Evolutionary conservation across 371 early-diverging fungal genomes (phyloP).

Genomic region (Amoeboaphelidium protococcarum): DNA sequence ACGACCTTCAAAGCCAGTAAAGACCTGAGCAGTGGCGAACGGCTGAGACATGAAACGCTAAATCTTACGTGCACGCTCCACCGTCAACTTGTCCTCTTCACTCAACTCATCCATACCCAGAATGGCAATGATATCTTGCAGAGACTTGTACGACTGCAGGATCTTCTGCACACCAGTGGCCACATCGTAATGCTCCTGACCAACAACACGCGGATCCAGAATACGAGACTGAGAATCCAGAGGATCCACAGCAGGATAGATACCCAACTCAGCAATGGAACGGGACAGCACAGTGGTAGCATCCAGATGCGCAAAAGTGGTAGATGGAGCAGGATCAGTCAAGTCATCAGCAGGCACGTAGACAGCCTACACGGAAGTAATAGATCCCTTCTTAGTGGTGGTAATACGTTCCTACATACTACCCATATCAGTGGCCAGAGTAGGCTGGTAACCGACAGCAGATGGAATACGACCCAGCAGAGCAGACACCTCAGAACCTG

Average conservation of each 20-base stretch:
- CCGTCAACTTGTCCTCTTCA: conserved; percentile 68
- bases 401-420: conserved; percentile 97
- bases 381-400: conserved; percentile 97
- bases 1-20: conserved; percentile 26
- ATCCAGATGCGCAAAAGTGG: conserved; percentile 95
- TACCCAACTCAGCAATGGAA: conserved; percentile 91
- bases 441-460: conserved; percentile 98
- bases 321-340: conserved; percentile 96
- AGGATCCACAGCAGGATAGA: conserved; percentile 97
- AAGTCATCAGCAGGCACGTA: conserved; percentile 97
- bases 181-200: conserved; percentile 76
- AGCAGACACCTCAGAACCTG: conserved; percentile 52
- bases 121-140: conserved; percentile 25
- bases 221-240: conserved; percentile 94
- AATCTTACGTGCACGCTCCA: conserved; percentile 14
- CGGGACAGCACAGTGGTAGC: conserved; percentile 96
- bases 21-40: conserved; percentile 84
- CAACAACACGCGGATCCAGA: conserved; percentile 86
- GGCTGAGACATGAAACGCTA: conserved; percentile 96
- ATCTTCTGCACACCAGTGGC: conserved; percentile 86
- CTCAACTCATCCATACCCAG: conserved; percentile 64
- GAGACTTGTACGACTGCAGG: conserved; percentile 87
- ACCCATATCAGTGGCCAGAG: conserved; percentile 86
- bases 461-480: conserved; percentile 95
- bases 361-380: conserved; percentile 86